These are phyloP conservation scores for Aureobasidium zeae DNA, from an alignment of 2,329 filamentous ascomycete genomes.

Conservation along the genomic window DNA sequence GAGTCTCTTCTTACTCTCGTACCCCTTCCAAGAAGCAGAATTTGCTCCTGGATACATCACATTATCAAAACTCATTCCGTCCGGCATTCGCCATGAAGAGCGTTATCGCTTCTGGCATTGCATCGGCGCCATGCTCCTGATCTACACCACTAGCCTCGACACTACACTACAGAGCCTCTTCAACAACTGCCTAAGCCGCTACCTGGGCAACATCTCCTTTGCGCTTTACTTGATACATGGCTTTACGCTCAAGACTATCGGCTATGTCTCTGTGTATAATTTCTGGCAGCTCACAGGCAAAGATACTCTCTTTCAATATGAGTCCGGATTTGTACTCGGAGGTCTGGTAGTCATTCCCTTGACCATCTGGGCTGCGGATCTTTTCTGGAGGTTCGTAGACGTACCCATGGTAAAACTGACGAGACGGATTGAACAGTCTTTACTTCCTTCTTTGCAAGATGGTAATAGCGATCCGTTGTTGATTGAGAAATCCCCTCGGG, in stretches of 20 bases:
- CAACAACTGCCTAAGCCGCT: constrained; percentile 42
- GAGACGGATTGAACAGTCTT: constrained; percentile 43
- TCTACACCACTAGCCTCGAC: constrained; percentile 38
- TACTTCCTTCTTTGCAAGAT: constrained; percentile 8
- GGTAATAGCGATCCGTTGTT: background rate
- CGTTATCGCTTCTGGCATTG: constrained; percentile 50
- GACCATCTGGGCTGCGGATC: constrained; percentile 46
- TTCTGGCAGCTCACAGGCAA: constrained; percentile 41
- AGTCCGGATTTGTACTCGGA: constrained; percentile 40
- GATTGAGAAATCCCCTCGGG: constrained; percentile 8
- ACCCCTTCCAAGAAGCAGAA: constrained; percentile 35
- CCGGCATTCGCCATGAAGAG: constrained; percentile 37
- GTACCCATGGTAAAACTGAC: constrained; percentile 47
- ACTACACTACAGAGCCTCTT: constrained; percentile 42
- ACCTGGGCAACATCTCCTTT: constrained; percentile 51
- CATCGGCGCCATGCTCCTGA: constrained; percentile 43
- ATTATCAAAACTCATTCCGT: constrained; percentile 41
- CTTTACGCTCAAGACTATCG: constrained; percentile 44
- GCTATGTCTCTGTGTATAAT: constrained; percentile 43
- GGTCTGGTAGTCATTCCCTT: constrained; percentile 42
- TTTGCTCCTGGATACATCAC: constrained; percentile 45
- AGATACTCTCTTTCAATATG: constrained; percentile 38
- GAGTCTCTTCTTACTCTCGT: constrained; percentile 46
- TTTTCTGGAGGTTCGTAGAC: constrained; percentile 49
- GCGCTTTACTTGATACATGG: constrained; percentile 53